A percentile compares a stretch with the other conserved stretches of the same genome.
Evolutionary conservation across 306 rosid species (phyloP).

Genomic region (Cucumis cinereus): DNA sequence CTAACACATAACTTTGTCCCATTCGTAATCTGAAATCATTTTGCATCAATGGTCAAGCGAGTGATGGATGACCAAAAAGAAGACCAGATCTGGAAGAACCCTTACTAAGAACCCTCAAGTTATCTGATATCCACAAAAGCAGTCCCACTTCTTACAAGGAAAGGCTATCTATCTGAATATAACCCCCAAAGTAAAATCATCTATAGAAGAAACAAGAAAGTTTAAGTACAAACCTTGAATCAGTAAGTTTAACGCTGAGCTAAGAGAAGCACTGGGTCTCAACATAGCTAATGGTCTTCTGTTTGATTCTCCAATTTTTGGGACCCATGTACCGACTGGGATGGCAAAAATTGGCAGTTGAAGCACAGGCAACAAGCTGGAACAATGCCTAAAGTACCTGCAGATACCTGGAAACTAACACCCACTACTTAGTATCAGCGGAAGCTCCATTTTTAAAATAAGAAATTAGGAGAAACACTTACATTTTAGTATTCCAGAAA

Average conservation of each 20-base stretch:
- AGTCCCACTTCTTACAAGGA: neutral
- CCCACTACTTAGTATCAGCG: slow-evolving; percentile 26
- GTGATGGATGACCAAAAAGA: neutral
- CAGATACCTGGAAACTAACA: slow-evolving; percentile 75
- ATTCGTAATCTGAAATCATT: neutral
- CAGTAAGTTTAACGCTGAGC: slow-evolving; percentile 61
- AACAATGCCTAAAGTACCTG: slow-evolving; percentile 81
- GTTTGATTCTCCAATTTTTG: slow-evolving; percentile 84
- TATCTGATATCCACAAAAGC: neutral
- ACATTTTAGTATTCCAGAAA: slow-evolving; percentile 86
- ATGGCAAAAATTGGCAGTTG: slow-evolving; percentile 74
- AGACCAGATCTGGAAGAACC: neutral
- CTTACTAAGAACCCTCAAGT: neutral
- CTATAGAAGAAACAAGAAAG: neutral
- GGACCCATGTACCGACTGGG: slow-evolving; percentile 97
- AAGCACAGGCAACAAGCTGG: slow-evolving; percentile 77
- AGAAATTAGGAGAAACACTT: slow-evolving; percentile 14
- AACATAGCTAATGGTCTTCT: slow-evolving; percentile 66
- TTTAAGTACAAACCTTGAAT: slow-evolving; percentile 12
- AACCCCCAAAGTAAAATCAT: neutral
- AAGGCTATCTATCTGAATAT: neutral
- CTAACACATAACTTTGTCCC: neutral
- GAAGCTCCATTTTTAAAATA: neutral
- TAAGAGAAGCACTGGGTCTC: slow-evolving; percentile 77
- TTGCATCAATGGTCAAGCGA: neutral